Percentiles rank a stretch among this genome's conserved stretches.
phyloP scores from a whole-genome alignment of 2,329 filamentous ascomycete species.

The Chaetomiaceae sp. region DNA sequence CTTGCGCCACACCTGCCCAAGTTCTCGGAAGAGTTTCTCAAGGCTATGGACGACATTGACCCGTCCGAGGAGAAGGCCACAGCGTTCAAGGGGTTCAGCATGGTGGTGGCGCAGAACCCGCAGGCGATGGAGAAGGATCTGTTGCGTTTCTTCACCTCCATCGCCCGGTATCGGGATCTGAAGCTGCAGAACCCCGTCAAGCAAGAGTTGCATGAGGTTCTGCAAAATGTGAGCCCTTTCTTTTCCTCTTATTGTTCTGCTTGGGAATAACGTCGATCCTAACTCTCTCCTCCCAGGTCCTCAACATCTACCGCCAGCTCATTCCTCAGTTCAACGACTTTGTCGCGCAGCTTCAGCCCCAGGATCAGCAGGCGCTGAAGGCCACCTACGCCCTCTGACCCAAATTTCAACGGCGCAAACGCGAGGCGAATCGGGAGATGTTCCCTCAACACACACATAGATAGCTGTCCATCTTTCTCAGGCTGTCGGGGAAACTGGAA shows the following conservation, averaged over 20 bases:
- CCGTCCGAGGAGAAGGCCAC: slow-evolving; percentile 92
- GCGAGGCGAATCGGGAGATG: no score
- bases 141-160: slow-evolving; percentile 74
- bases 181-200: slow-evolving; percentile 57
- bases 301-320: slow-evolving; percentile 53
- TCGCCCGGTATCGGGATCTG: slow-evolving; percentile 71
- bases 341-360: slow-evolving; percentile 44
- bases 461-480: slow-evolving; percentile 8
- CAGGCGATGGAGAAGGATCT: slow-evolving; percentile 86
- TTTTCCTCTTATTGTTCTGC: background rate
- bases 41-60: slow-evolving; percentile 76
- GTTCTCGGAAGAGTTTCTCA: slow-evolving; percentile 79
- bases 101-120: slow-evolving; percentile 80
- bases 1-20: slow-evolving; percentile 74
- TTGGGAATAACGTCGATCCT: background rate
- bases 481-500: background rate
- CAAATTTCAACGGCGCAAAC: background rate
- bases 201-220: slow-evolving; percentile 64
- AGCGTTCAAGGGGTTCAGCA: slow-evolving; percentile 85
- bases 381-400: slow-evolving; percentile 43
- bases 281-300: slow-evolving; percentile 36
- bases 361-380: slow-evolving; percentile 48
- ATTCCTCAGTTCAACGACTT: slow-evolving; percentile 58
- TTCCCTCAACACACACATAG: background rate
- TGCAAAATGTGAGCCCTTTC: slow-evolving; percentile 62